Evolutionary conservation across 192 early-diverging fungal species (phyloP), one percentile per base, ranked within the genome.

Genomic region (Backusella liffmaniae): DNA sequence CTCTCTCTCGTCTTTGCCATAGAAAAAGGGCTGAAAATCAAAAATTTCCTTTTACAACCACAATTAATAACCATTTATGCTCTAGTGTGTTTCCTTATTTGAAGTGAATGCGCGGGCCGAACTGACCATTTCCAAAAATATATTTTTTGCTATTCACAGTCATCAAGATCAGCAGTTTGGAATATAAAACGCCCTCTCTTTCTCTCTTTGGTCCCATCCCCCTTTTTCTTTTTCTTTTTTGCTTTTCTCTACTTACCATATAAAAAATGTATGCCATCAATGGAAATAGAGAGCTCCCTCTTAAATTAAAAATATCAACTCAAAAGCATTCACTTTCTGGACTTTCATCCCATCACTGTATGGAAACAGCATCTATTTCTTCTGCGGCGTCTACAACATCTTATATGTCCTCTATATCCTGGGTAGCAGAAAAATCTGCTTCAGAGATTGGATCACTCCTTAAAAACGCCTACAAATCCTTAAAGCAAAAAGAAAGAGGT

Each of bases 401-500:
- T 9, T 70, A 70, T 21, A 70, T 76, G 30, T 76, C 75, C 16
- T 82, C 80, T 5, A 74, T 74, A 26, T 75, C 80, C 30, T 79
- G 73, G 70, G 53, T 75, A 30, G 56, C 44, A 13, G 77, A 75
- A 34, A 82, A 73, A 36, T 78, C 80, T 49, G 77, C 77, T 8
- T 67, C 70, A 5, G 80, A 82, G 34, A 44, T 82, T 35, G 78
- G 70, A 12, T 34, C 66, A 5, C 39, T 78, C 30, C 42, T 82
- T 21, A 82, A 82, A 56, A 78, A 76, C 30, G 76, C 80, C 29
- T 81, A 81, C 69, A 77, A 41, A 5, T 10, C 44, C 23, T 30
- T 81, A 41, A 77, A 66, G 35, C 76, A 81, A 13, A 78, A 76
- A 76, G 80, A 82, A 70, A 74, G 59, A 76, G 80, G 80, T 82